Evolutionary conservation across 768 basidiomycete species (phyloP).

Genomic region (Vararia minispora): DNA sequence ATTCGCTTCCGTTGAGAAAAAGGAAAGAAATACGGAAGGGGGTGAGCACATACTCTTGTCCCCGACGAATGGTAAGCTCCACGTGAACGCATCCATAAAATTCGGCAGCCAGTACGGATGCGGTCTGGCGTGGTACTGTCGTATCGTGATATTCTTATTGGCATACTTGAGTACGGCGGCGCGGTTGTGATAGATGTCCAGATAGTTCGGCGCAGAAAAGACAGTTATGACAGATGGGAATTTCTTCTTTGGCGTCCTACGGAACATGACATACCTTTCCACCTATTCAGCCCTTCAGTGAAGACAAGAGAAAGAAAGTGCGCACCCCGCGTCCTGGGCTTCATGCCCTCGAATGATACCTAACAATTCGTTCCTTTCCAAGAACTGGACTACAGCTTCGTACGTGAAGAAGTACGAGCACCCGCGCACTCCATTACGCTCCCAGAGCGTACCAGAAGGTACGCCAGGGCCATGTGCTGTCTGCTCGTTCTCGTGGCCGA

Average conservation of each 20-base stretch:
- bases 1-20: too few relatives aligned
- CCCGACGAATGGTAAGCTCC: constrained; percentile 97
- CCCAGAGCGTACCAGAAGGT: constrained; percentile 45
- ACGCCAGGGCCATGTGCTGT: constrained; percentile 39
- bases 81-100: constrained; percentile 99
- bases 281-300: constrained; percentile 7
- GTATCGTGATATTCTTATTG: constrained; percentile 92
- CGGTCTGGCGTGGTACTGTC: constrained; percentile 35
- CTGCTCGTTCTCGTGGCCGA: constrained; percentile 67
- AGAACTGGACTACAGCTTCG: constrained; percentile 84
- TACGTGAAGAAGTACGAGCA: constrained; percentile 92
- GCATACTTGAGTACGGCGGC: constrained; percentile 96
- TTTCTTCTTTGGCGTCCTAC: constrained; percentile 88
- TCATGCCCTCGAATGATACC: constrained; percentile 95
- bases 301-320: not conserved
- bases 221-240: constrained; percentile 97
- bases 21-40: too few relatives aligned
- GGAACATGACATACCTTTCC: constrained; percentile 92
- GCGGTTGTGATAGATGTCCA: constrained; percentile 94
- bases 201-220: constrained; percentile 94
- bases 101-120: constrained; percentile 95
- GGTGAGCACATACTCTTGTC: constrained; percentile 71
- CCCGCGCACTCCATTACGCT: constrained; percentile 80
- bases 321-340: constrained; percentile 88
- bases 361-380: constrained; percentile 85